Evolutionary conservation across 2,329 filamentous ascomycete genomes (phyloP).

Genomic region (Pyricularia sp.): DNA sequence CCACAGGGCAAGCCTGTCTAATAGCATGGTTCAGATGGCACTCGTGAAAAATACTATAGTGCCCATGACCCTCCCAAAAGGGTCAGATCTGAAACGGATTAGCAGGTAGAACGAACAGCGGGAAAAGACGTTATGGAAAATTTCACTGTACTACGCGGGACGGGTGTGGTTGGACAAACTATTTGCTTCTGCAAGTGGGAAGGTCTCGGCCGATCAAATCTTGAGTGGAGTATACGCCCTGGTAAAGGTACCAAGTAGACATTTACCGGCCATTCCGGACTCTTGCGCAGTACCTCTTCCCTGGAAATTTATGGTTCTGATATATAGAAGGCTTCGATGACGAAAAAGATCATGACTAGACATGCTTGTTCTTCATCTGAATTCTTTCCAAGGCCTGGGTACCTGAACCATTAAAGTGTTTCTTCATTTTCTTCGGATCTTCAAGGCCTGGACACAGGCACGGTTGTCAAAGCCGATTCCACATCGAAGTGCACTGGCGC

Average conservation of each 20-base stretch:
- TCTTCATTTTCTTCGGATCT: background rate
- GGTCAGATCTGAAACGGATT: background rate
- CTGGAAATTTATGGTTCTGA: background rate
- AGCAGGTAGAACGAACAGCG: background rate
- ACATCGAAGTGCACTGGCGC: background rate
- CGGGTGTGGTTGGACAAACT: background rate
- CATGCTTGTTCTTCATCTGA: background rate
- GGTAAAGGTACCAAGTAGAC: background rate
- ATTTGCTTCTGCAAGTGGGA: conserved; percentile 5
- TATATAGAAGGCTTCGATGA: background rate
- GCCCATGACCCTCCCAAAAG: background rate
- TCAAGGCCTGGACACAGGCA: background rate
- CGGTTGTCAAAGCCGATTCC: background rate
- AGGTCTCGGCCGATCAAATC: conserved; percentile 4
- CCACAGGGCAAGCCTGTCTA: background rate
- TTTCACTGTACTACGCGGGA: background rate
- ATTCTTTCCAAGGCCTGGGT: background rate
- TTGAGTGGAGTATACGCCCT: background rate
- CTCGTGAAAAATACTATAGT: background rate
- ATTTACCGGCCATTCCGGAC: background rate
- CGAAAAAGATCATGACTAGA: background rate
- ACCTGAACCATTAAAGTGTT: background rate
- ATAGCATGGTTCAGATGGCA: background rate
- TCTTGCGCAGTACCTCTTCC: background rate
- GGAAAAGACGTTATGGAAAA: background rate